A percentile compares a stretch with the other conserved stretches of the same genome.
Evolutionary conservation across 768 basidiomycete genomes (phyloP).

Genomic region (Russula brevipes): DNA sequence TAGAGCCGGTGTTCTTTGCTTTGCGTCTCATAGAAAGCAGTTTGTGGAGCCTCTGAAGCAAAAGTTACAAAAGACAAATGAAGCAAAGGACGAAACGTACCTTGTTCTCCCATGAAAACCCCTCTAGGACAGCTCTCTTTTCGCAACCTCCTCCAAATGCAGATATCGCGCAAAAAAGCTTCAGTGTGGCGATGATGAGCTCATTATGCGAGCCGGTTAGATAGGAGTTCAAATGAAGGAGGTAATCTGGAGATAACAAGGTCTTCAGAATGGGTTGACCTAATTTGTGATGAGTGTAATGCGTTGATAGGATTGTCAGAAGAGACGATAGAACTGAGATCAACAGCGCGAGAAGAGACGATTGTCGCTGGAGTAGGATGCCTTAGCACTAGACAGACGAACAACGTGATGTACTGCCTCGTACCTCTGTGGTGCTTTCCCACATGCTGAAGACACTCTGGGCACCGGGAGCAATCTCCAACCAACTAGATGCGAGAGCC

Average conservation of each 20-base stretch:
- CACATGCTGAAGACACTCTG: constrained; percentile 60
- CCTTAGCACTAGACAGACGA: constrained; percentile 4
- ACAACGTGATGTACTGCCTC: constrained; percentile 24
- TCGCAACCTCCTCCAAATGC: constrained; percentile 63
- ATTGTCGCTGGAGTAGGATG: constrained; percentile 38
- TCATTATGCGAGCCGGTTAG: constrained; percentile 60
- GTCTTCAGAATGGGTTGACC: constrained; percentile 60
- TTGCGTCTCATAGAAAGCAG: constrained; percentile 67
- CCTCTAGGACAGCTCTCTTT: constrained; percentile 55
- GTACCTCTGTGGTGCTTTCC: constrained; percentile 49
- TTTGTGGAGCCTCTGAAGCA: constrained; percentile 54
- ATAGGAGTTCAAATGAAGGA: constrained; percentile 55
- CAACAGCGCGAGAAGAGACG: constrained; percentile 40
- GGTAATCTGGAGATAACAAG: constrained; percentile 51
- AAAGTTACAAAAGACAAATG: background rate
- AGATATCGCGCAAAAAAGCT: constrained; percentile 57
- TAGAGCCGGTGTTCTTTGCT: constrained; percentile 37
- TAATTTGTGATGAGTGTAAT: constrained; percentile 60
- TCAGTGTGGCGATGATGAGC: constrained; percentile 58
- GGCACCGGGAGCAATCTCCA: constrained; percentile 51
- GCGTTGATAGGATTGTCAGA: constrained; percentile 57
- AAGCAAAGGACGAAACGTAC: constrained; percentile 33
- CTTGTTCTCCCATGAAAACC: constrained; percentile 77
- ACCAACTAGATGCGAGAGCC: constrained; percentile 55
- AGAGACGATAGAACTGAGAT: constrained; percentile 53